Percentiles rank a stretch among this genome's conserved stretches.
phyloP scores from a whole-genome alignment of 2,329 filamentous ascomycete genomes.

The Apiospora marii region DNA sequence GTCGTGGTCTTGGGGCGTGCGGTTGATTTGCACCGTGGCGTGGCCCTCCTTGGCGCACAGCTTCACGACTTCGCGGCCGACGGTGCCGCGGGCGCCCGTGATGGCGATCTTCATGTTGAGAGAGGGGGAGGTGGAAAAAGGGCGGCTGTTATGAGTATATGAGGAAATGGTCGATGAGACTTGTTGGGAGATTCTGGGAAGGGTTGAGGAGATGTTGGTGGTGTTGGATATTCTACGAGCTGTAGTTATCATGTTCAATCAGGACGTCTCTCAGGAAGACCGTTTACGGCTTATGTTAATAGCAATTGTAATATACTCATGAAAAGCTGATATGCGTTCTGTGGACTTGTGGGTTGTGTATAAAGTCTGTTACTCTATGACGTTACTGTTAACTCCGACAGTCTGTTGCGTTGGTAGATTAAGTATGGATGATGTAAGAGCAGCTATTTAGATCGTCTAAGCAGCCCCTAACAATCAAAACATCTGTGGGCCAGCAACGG shows the following conservation, averaged over 20 bases:
- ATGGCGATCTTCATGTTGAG: slow-evolving; percentile 49
- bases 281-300: neutral
- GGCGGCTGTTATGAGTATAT: neutral
- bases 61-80: slow-evolving; percentile 42
- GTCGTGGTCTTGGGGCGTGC: slow-evolving; percentile 40
- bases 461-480: neutral
- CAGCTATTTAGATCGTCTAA: neutral
- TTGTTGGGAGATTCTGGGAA: neutral
- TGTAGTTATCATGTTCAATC: neutral
- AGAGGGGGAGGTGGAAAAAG: neutral
- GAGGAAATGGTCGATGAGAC: neutral
- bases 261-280: neutral
- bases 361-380: neutral
- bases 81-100: slow-evolving; percentile 46
- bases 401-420: neutral
- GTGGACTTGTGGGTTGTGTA: neutral
- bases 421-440: slow-evolving; percentile 8
- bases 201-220: neutral
- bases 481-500: neutral
- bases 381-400: neutral
- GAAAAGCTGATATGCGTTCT: neutral
- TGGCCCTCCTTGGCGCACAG: slow-evolving; percentile 42
- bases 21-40: slow-evolving; percentile 45
- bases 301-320: neutral
- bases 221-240: neutral